Conservation (phyloP, 192 early-diverging fungal genomes). For the Coemansia sp. region DNA sequence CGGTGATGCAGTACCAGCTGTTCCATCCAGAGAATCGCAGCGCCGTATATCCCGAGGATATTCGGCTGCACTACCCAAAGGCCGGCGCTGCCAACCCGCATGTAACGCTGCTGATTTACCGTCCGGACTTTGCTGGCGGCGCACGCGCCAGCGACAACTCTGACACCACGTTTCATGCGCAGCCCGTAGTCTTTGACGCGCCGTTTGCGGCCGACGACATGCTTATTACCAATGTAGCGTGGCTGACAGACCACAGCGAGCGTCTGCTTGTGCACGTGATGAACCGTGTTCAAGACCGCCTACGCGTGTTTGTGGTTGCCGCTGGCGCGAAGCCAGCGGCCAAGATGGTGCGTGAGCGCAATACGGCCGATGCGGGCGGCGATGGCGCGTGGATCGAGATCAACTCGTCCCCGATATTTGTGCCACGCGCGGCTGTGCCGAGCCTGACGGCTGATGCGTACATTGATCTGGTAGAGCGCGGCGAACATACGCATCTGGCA, state of each 20-base stretch:
- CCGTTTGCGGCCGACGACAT: conserved; percentile 59
- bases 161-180: conserved; percentile 41
- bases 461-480: conserved; percentile 61
- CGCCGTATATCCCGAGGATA: conserved; percentile 62
- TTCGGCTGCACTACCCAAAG: conserved; percentile 87
- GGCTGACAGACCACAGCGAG: conserved; percentile 64
- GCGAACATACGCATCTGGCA: conserved; percentile 68
- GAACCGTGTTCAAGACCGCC: conserved; percentile 87
- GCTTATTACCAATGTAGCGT: conserved; percentile 76
- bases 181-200: conserved; percentile 43
- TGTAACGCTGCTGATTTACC: conserved; percentile 68
- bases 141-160: conserved; percentile 33
- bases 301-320: conserved; percentile 62
- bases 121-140: conserved; percentile 40
- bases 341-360: conserved; percentile 57
- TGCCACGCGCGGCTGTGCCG: conserved; percentile 19
- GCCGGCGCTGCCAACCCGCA: conserved; percentile 83
- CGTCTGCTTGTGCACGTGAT: conserved; percentile 70
- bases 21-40: conserved; percentile 61
- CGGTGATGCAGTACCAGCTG: conserved; percentile 68
- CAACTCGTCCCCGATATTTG: conserved; percentile 30
- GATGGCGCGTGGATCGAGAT: conserved; percentile 77
- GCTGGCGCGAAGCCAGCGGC: conserved; percentile 38
- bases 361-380: conserved; percentile 45
- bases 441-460: conserved; percentile 53